These are phyloP conservation scores for Penicillium coffeae DNA, from an alignment of 495 filamentous ascomycete species.

Conservation along the genomic window DNA sequence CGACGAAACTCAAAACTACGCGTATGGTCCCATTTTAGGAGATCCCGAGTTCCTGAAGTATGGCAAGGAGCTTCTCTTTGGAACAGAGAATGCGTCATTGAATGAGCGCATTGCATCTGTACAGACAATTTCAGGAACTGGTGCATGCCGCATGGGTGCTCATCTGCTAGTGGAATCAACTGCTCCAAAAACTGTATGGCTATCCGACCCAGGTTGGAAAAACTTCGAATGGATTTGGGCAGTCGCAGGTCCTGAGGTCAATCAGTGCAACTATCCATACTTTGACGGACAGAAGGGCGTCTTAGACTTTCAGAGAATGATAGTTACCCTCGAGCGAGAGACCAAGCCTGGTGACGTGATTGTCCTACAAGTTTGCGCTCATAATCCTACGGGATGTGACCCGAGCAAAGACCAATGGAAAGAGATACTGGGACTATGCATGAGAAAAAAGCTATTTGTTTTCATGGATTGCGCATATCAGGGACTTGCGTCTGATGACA, in stretches of 20 bases:
- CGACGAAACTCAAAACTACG: too few relatives aligned
- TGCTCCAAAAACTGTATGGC: constrained; percentile 18
- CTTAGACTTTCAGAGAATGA: too few relatives aligned
- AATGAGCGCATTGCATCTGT: constrained; percentile 16
- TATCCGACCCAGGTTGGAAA: constrained; percentile 29
- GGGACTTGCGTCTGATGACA: background rate
- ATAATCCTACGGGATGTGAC: constrained; percentile 1
- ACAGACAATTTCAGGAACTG: constrained; percentile 83
- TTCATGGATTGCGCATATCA: constrained; percentile 3
- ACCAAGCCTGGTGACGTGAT: too few relatives aligned
- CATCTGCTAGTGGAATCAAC: constrained; percentile 58
- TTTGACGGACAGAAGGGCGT: too few relatives aligned
- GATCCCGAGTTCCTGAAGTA: too few relatives aligned
- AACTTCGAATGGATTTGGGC: constrained; percentile 31
- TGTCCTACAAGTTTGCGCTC: background rate
- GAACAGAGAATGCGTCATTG: too few relatives aligned
- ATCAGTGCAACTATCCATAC: constrained; percentile 27
- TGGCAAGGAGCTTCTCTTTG: too few relatives aligned
- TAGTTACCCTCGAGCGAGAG: too few relatives aligned
- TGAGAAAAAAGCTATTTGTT: background rate
- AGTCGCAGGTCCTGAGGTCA: constrained; percentile 11
- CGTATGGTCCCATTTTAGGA: too few relatives aligned
- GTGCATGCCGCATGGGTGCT: constrained; percentile 74
- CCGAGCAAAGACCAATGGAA: constrained; percentile 1
- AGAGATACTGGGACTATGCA: background rate